Conservation (phyloP, 352 stramenopile species). For the Globisporangium heterothallicum region DNA sequence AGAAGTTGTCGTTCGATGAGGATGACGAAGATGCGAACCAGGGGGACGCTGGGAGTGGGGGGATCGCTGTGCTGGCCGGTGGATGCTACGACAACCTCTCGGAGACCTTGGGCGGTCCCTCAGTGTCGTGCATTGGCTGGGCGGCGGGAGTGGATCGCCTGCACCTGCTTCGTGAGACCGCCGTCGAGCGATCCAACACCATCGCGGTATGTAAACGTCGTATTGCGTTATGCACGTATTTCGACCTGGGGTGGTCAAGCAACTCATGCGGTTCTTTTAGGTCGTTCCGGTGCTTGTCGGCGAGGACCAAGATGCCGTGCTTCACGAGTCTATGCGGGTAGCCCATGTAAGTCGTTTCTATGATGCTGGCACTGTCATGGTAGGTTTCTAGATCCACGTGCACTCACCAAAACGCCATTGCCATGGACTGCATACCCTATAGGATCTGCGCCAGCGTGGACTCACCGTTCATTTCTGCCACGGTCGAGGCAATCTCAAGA, state of each 20-base stretch:
- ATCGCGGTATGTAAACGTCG: conserved; percentile 41
- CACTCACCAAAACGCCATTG: too few relatives aligned
- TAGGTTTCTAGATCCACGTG: too few relatives aligned
- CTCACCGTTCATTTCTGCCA: conserved; percentile 83
- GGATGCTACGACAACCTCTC: conserved; percentile 80
- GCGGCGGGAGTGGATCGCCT: conserved; percentile 81
- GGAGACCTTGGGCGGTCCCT: conserved; percentile 55
- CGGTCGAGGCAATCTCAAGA: conserved; percentile 75
- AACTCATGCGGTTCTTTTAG: conserved; percentile 19
- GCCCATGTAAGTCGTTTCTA: conserved; percentile 30
- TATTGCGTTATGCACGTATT: not conserved
- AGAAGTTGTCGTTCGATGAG: conserved; percentile 20
- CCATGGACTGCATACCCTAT: not conserved
- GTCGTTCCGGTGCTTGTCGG: conserved; percentile 59
- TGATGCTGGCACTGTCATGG: too few relatives aligned
- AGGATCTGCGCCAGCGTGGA: conserved; percentile 51
- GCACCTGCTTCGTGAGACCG: conserved; percentile 44
- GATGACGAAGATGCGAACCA: conserved; percentile 7
- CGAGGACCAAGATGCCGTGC: conserved; percentile 34
- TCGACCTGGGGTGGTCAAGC: not conserved
- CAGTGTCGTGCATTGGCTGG: conserved; percentile 74
- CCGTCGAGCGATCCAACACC: conserved; percentile 15
- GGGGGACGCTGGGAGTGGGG: conserved; percentile 17
- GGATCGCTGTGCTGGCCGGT: conserved; percentile 77
- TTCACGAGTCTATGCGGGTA: conserved; percentile 60